These are phyloP conservation scores for Mallotus japonicus DNA, from an alignment of 441 rosid genomes.

Conservation along the genomic window DNA sequence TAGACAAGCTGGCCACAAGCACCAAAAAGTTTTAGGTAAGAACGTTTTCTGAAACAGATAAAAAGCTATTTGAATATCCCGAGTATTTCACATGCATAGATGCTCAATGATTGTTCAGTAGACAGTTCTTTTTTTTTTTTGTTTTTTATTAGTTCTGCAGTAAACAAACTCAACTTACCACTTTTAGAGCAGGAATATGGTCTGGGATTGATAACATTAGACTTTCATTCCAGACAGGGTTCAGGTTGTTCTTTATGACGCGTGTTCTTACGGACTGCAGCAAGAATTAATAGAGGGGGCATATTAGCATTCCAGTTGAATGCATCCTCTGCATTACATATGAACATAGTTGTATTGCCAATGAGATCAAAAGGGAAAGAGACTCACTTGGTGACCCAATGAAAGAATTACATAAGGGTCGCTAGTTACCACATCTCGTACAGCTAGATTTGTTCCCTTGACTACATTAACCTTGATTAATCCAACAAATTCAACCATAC, in stretches of 20 bases:
- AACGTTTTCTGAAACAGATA: background rate
- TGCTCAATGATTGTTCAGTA: slow-evolving; percentile 1
- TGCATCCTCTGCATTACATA: background rate
- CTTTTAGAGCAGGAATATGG: slow-evolving; percentile 79
- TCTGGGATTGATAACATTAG: slow-evolving; percentile 95
- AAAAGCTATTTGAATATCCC: background rate
- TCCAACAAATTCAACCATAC: slow-evolving; percentile 96
- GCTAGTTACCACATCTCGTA: slow-evolving; percentile 84
- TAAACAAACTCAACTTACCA: slow-evolving; percentile 43
- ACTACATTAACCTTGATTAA: slow-evolving; percentile 91
- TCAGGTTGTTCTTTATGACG: slow-evolving; percentile 90
- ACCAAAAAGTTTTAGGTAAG: background rate
- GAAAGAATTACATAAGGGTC: slow-evolving; percentile 91
- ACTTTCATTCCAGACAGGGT: slow-evolving; percentile 97
- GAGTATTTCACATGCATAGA: background rate
- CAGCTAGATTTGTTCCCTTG: slow-evolving; percentile 86
- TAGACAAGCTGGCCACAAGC: slow-evolving; percentile 63
- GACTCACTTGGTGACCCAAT: slow-evolving; percentile 84
- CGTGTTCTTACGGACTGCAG: slow-evolving; percentile 86
- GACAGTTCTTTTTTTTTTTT: background rate
- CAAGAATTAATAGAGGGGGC: slow-evolving; percentile 14
- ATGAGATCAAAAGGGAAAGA: slow-evolving; percentile 20
- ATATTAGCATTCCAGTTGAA: background rate
- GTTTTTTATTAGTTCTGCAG: background rate
- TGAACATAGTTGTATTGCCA: no score